Conservation (phyloP, 2,329 filamentous ascomycete genomes). For the Boeremia lycopersici region DNA sequence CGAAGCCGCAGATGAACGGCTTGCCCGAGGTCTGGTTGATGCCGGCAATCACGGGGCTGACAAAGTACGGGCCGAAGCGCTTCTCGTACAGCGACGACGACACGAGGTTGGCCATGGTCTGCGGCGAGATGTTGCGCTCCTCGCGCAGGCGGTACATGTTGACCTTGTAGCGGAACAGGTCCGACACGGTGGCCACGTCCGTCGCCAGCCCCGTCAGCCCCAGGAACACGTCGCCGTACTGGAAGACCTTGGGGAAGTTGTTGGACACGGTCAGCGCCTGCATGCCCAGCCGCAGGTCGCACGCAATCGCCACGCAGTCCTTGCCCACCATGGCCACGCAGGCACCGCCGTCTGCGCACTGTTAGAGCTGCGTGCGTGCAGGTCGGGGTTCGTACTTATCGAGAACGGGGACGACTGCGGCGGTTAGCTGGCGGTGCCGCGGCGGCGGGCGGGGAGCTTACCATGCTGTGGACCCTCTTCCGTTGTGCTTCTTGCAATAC, state of each 20-base stretch:
- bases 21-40: constrained; percentile 92
- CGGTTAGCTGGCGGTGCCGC: constrained; percentile 38
- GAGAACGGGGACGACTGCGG: constrained; percentile 85
- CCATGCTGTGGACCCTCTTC: constrained; percentile 34
- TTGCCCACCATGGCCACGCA: constrained; percentile 99
- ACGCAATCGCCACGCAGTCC: constrained; percentile 99
- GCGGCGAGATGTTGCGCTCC: constrained; percentile 92
- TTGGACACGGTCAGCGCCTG: constrained; percentile 97
- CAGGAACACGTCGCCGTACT: constrained; percentile 93
- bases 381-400: constrained; percentile 71
- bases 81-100: constrained; percentile 85
- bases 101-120: constrained; percentile 96
- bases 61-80: constrained; percentile 95
- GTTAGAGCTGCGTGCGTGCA: constrained; percentile 8
- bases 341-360: constrained; percentile 82
- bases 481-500: too few relatives aligned
- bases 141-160: constrained; percentile 99
- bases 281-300: constrained; percentile 95
- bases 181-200: constrained; percentile 90
- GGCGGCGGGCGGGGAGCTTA: constrained; percentile 33
- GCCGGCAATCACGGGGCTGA: constrained; percentile 91
- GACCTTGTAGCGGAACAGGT: constrained; percentile 99
- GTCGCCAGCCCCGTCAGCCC: constrained; percentile 96
- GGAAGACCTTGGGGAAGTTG: constrained; percentile 99
- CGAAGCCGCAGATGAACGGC: constrained; percentile 98